Conservation (phyloP, 768 basidiomycete species). For the Trametopsis cervina region DNA sequence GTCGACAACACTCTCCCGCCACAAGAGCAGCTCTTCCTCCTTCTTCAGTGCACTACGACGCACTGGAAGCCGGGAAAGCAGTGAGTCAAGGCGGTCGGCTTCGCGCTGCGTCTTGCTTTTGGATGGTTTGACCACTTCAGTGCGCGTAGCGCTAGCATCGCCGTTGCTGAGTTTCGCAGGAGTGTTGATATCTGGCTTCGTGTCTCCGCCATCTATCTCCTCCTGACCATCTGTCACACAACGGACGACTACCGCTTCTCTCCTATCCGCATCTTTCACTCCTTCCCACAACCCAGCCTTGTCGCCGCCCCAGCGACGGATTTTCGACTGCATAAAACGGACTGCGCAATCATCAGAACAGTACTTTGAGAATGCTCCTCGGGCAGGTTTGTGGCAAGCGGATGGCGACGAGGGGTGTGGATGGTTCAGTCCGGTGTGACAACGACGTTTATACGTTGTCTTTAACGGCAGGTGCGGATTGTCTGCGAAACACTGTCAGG, state of each 20-base stretch:
- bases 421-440: constrained; percentile 62
- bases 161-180: constrained; percentile 1
- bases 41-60: constrained; percentile 59
- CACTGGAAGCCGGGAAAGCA: constrained; percentile 51
- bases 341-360: constrained; percentile 87
- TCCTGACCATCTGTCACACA: constrained; percentile 12
- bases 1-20: constrained; percentile 64
- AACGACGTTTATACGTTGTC: constrained; percentile 79
- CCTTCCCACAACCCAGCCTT: constrained; percentile 64
- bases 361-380: constrained; percentile 82
- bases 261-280: constrained; percentile 54
- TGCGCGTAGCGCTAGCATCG: constrained; percentile 2
- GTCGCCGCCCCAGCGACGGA: constrained; percentile 61
- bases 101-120: constrained; percentile 51
- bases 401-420: constrained; percentile 52
- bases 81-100: constrained; percentile 41
- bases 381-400: constrained; percentile 75
- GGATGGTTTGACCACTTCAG: constrained; percentile 26
- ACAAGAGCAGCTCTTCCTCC: constrained; percentile 60
- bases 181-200: neutral
- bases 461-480: constrained; percentile 50
- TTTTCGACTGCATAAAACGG: constrained; percentile 59
- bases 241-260: constrained; percentile 62
- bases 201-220: constrained; percentile 1
- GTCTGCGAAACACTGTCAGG: constrained; percentile 26